Conservation (phyloP, 306 rosid species). For the Coriaria nepalensis region DNA sequence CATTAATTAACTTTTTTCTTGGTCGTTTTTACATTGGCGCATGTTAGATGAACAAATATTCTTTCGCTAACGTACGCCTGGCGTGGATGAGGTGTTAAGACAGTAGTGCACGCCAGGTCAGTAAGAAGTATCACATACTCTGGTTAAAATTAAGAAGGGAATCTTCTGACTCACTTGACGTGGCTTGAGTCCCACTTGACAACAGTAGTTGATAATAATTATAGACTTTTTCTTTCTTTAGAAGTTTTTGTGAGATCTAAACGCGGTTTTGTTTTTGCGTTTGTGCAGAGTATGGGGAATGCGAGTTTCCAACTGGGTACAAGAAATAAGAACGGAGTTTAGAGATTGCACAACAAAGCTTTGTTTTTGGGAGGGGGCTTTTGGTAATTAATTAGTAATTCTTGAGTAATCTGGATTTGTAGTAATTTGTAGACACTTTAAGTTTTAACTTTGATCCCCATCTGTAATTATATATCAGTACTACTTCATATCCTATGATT, state of each 20-base stretch:
- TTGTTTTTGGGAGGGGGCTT: not conserved
- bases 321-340: not conserved
- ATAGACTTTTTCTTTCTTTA: not conserved
- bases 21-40: not conserved
- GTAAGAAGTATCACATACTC: conserved; percentile 24
- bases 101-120: conserved; percentile 6
- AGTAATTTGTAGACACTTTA: too few relatives aligned
- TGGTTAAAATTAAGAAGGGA: conserved; percentile 9
- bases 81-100: conserved; percentile 2
- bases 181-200: conserved; percentile 15
- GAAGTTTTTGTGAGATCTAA: not conserved
- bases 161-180: conserved; percentile 12
- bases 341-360: not conserved
- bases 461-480: too few relatives aligned
- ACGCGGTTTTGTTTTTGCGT: not conserved
- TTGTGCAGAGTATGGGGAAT: conserved; percentile 59
- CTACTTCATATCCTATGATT: too few relatives aligned
- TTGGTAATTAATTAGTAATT: not conserved
- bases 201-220: not conserved
- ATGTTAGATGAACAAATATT: conserved; percentile 2
- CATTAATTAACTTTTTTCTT: not conserved
- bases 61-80: conserved; percentile 14
- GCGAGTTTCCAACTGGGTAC: conserved; percentile 62
- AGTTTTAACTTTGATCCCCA: too few relatives aligned
- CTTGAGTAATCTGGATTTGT: too few relatives aligned